These are phyloP conservation scores for Tremellales sp. DNA, from an alignment of 1,284 basidiomycete genomes.

Conservation along the genomic window DNA sequence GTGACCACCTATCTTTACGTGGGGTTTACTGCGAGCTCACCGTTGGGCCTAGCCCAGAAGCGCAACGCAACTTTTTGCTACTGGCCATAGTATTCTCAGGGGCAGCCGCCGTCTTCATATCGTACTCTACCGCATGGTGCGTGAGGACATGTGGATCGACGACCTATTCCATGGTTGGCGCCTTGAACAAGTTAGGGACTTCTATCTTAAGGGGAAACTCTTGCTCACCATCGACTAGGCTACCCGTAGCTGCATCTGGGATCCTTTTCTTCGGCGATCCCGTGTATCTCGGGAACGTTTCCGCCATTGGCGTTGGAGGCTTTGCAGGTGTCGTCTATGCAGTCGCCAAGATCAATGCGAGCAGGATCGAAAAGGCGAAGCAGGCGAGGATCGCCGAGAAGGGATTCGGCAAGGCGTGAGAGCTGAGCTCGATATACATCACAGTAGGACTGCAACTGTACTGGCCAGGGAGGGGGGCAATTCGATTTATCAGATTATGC, in stretches of 20 bases:
- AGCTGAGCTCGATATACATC: too few relatives aligned
- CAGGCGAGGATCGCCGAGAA: too few relatives aligned
- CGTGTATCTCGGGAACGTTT: slow-evolving; percentile 80
- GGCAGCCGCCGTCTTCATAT: slow-evolving; percentile 94
- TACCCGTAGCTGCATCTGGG: slow-evolving; percentile 92
- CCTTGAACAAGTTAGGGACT: slow-evolving; percentile 74
- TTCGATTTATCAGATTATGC: too few relatives aligned
- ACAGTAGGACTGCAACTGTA: too few relatives aligned
- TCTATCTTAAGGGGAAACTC: background rate
- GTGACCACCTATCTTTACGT: too few relatives aligned
- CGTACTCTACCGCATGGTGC: slow-evolving; percentile 99
- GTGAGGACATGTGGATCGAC: slow-evolving; percentile 94
- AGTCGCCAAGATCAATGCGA: slow-evolving; percentile 63
- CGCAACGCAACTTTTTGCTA: slow-evolving; percentile 70
- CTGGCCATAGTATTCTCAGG: slow-evolving; percentile 92
- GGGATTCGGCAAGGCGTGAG: too few relatives aligned
- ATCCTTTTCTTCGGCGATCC: slow-evolving; percentile 94
- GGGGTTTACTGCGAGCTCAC: too few relatives aligned
- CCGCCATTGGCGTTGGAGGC: slow-evolving; percentile 84
- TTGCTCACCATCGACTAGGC: slow-evolving; percentile 25
- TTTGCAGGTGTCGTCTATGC: slow-evolving; percentile 87
- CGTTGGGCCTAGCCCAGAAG: slow-evolving; percentile 56
- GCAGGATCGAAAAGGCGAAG: slow-evolving; percentile 36
- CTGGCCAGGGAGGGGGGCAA: too few relatives aligned
- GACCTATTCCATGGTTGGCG: slow-evolving; percentile 99